Evolutionary conservation across 176 grass and related monocot genomes (phyloP).

Genomic region (sorghum (Sorghum bicolor)): DNA sequence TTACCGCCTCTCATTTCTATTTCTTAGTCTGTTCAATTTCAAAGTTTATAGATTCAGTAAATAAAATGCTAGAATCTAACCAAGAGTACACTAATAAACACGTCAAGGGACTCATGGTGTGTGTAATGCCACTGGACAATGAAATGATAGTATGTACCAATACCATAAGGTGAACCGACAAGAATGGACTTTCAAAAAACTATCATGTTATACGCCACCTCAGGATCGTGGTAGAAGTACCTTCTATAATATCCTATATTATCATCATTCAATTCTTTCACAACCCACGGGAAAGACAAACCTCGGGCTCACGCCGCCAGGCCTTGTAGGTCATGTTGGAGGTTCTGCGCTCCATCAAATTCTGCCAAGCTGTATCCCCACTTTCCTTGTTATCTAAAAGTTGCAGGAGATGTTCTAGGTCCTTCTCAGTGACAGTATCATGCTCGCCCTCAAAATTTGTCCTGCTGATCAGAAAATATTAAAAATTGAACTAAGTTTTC

Average conservation of each 20-base stretch:
- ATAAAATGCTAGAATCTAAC: not conserved
- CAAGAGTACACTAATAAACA: not conserved
- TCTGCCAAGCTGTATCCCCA: constrained; percentile 69
- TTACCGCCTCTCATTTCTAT: not conserved
- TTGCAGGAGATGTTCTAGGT: constrained; percentile 77
- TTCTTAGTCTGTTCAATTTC: not conserved
- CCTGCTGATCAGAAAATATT: constrained; percentile 16
- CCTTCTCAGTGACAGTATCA: constrained; percentile 67
- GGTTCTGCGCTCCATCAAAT: constrained; percentile 89
- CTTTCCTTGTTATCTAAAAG: constrained; percentile 79
- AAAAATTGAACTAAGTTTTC: not conserved
- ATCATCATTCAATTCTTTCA: not conserved
- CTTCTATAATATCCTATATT: constrained; percentile 2
- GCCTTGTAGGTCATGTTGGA: constrained; percentile 95
- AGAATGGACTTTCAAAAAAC: not conserved
- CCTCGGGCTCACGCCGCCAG: constrained; percentile 92
- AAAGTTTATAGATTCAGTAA: not conserved
- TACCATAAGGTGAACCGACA: not conserved
- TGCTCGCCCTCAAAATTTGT: constrained; percentile 46
- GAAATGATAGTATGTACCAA: not conserved
- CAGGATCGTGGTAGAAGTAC: not conserved
- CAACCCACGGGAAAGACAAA: constrained; percentile 23
- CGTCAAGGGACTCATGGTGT: not conserved
- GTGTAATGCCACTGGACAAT: not conserved
- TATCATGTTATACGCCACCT: not conserved